Evolutionary conservation across 306 rosid genomes (phyloP).

Genomic region (Rosa rugosa): DNA sequence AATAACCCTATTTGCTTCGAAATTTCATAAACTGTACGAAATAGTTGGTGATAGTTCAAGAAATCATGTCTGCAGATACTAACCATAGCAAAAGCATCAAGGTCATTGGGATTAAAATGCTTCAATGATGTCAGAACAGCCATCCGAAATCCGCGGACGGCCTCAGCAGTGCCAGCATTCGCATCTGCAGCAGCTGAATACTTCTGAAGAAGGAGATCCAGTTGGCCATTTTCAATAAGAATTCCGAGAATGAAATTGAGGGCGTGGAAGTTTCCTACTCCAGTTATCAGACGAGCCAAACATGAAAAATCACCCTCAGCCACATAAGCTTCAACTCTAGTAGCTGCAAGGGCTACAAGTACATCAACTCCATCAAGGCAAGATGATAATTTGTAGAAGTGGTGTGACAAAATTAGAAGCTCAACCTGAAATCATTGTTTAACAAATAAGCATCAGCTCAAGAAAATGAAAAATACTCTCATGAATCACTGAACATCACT

Average conservation of each 20-base stretch:
- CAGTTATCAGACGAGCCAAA: conserved; percentile 94
- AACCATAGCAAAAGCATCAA: conserved; percentile 97
- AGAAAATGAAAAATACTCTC: neutral
- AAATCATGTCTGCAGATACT: conserved; percentile 38
- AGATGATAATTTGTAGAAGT: conserved; percentile 94
- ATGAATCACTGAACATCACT: neutral
- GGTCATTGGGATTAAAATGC: conserved; percentile 94
- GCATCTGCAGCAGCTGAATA: conserved; percentile 87
- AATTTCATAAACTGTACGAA: conserved; percentile 8
- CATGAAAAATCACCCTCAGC: conserved; percentile 95
- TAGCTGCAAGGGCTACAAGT: conserved; percentile 97
- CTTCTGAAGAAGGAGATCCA: conserved; percentile 97
- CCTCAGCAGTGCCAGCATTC: conserved; percentile 76
- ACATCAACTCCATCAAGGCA: conserved; percentile 99
- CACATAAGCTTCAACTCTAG: conserved; percentile 92
- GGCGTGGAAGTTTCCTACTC: conserved; percentile 93
- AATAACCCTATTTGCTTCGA: neutral
- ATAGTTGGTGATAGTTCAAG: neutral
- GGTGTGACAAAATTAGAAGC: conserved; percentile 94
- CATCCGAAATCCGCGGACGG: conserved; percentile 92
- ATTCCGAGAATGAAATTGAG: conserved; percentile 94
- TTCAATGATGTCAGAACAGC: conserved; percentile 95
- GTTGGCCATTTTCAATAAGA: conserved; percentile 93
- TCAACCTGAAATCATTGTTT: conserved; percentile 72
- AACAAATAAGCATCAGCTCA: neutral